A percentile compares a stretch with the other conserved stretches of the same genome.
phyloP scores from a whole-genome alignment of 371 early-diverging fungal species.

The Mucor racemosus region DNA sequence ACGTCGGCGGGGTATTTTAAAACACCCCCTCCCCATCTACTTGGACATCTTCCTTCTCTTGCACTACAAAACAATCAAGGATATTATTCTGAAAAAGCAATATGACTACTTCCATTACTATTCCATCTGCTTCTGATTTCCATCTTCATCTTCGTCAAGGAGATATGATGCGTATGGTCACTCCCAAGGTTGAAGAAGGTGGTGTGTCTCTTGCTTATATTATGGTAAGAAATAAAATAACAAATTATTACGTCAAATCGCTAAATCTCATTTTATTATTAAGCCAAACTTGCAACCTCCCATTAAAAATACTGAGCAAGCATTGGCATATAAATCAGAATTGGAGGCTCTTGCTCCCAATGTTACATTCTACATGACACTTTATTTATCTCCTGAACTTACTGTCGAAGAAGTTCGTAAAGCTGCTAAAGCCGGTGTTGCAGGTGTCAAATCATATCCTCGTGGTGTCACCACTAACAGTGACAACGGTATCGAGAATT shows the following conservation, averaged over 20 bases:
- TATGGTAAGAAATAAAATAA: constrained; percentile 70
- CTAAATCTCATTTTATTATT: constrained; percentile 6
- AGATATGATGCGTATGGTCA: constrained; percentile 89
- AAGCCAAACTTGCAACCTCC: constrained; percentile 95
- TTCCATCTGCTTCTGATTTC: constrained; percentile 88
- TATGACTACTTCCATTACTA: constrained; percentile 40
- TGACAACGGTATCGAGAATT: constrained; percentile 92
- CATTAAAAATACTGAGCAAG: constrained; percentile 85
- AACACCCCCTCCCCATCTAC: neutral
- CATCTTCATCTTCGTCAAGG: constrained; percentile 95
- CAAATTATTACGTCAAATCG: neutral
- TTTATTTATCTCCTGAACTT: constrained; percentile 88
- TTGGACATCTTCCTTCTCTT: neutral
- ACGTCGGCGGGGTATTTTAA: neutral
- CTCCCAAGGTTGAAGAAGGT: constrained; percentile 78
- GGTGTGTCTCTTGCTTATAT: constrained; percentile 92
- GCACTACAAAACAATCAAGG: constrained; percentile 3
- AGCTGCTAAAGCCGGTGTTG: constrained; percentile 87
- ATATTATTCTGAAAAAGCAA: neutral
- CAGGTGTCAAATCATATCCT: constrained; percentile 97
- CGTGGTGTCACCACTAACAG: constrained; percentile 98
- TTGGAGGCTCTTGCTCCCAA: constrained; percentile 84
- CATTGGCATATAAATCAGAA: constrained; percentile 81
- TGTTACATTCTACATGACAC: constrained; percentile 91
- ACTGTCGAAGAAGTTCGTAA: constrained; percentile 90